Base-by-base conservation (phyloP, 169 alveolate species). In the Babesia microti region DNA sequence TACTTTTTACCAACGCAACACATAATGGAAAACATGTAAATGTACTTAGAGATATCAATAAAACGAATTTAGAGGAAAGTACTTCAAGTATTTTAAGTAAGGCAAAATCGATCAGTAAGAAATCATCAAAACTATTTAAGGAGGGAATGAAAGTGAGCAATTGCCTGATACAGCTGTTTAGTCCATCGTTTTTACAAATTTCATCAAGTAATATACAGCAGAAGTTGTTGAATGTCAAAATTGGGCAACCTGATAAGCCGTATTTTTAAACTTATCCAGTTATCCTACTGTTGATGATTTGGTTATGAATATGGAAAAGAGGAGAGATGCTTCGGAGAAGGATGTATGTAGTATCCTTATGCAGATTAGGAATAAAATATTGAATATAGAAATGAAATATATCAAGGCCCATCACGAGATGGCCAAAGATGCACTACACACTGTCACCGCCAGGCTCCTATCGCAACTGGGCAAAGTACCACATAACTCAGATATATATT, bases 251-350 rank as follows among this genome's bases (percentile, higher is more conserved):
- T 6, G 85, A 74, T 19, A 53, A 52, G 19, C 78, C 79, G 73
- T 66, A 50, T 11, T 11, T 47, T 23, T n/a, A 2, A 7, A 15
- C 22, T 33, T 56, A 48, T 17, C 23, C 28, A 55, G 78, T 7
- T 74, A 74, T 59, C 85, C 85, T 5, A 74, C 85, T 2, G 71
- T 74, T 37, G 85, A 74, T 37, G 85, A 74, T 39, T 69, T 55
- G 28, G 85, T 74, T 35, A 74, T 74, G 85, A 72, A 74, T 46
- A 74, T 74, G 85, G 81, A 74, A 35, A 74, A 68, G 67, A 74
- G 48, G 45, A 41, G 85, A 33, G 85, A 74, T 30, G 78, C 66
- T 29, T 54, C 85, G n/a, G 85, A 74, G 67, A 55, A 67, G 26
- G 41, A 52, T 18, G 75, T 42, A 45, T 44, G 63, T 6, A 6